Evolutionary conservation across 441 rosid species (phyloP).

Genomic region (Populus hybrid): DNA sequence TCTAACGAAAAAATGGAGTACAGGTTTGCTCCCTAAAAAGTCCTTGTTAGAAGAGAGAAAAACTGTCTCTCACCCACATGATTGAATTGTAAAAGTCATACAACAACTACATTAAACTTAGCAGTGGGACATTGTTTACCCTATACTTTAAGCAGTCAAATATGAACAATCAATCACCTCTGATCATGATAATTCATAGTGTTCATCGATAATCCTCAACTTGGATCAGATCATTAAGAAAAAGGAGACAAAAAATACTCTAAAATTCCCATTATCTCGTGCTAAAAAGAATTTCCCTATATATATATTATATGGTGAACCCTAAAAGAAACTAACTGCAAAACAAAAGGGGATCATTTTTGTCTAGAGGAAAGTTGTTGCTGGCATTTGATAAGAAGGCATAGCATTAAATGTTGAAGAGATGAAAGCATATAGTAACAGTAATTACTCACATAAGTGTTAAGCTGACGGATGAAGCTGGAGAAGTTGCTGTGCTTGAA

Average conservation of each 20-base stretch:
- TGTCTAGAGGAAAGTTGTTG: background rate
- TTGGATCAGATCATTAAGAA: background rate
- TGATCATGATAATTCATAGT: no score
- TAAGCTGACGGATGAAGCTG: constrained; percentile 80
- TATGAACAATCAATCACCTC: background rate
- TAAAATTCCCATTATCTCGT: no score
- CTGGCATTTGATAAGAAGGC: no score
- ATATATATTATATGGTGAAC: no score
- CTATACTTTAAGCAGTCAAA: background rate
- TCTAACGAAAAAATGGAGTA: background rate
- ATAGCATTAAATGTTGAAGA: no score
- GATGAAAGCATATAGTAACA: background rate
- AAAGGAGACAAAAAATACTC: background rate
- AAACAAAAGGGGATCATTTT: background rate
- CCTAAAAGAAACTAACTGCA: no score
- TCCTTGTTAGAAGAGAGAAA: background rate
- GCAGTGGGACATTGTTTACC: no score
- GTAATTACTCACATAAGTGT: constrained; percentile 58
- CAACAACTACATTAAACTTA: no score
- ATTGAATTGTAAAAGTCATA: no score
- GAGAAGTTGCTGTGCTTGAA: constrained; percentile 33
- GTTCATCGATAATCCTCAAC: no score
- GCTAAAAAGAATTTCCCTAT: no score
- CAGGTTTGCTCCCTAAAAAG: background rate
- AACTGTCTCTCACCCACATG: background rate